These are phyloP conservation scores for Tuber indicum DNA, from an alignment of 495 filamentous ascomycete genomes.

Conservation along the genomic window DNA sequence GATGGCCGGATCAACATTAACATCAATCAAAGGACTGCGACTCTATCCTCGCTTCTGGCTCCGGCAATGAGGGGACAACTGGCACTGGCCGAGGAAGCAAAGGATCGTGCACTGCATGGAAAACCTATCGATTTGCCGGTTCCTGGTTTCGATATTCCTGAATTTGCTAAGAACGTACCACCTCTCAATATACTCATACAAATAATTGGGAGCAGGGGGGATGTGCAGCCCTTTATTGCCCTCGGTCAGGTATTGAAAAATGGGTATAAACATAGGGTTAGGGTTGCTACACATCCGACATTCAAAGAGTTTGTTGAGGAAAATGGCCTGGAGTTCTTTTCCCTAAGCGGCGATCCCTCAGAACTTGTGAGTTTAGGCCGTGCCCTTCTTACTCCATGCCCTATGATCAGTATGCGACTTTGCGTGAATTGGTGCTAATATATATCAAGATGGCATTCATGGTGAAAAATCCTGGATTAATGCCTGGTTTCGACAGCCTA, in stretches of 20 bases:
- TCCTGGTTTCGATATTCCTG: conserved; percentile 50
- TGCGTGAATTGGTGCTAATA: conserved; percentile 63
- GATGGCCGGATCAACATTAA: conserved; percentile 68
- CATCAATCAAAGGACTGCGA: conserved; percentile 58
- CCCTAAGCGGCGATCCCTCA: conserved; percentile 62
- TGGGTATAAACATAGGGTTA: conserved; percentile 60
- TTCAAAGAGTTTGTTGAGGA: conserved; percentile 59
- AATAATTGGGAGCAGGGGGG: conserved; percentile 68
- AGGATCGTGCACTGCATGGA: conserved; percentile 42
- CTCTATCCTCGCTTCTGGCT: conserved; percentile 58
- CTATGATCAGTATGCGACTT: conserved; percentile 69
- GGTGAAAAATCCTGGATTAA: conserved; percentile 71
- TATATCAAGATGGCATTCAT: conserved; percentile 66
- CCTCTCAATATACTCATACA: conserved; percentile 67
- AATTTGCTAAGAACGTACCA: conserved; percentile 39
- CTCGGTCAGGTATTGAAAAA: conserved; percentile 63
- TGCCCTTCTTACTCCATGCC: conserved; percentile 72
- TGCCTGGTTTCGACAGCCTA: conserved; percentile 60
- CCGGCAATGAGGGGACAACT: conserved; percentile 60
- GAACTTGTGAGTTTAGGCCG: conserved; percentile 64
- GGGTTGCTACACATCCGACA: conserved; percentile 62
- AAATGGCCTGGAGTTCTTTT: conserved; percentile 57
- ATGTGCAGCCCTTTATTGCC: conserved; percentile 70
- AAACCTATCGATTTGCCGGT: conserved; percentile 48
- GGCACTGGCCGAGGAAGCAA: conserved; percentile 45